Evolutionary conservation across 306 rosid genomes (phyloP).

Genomic region (Fagus sylvatica): DNA sequence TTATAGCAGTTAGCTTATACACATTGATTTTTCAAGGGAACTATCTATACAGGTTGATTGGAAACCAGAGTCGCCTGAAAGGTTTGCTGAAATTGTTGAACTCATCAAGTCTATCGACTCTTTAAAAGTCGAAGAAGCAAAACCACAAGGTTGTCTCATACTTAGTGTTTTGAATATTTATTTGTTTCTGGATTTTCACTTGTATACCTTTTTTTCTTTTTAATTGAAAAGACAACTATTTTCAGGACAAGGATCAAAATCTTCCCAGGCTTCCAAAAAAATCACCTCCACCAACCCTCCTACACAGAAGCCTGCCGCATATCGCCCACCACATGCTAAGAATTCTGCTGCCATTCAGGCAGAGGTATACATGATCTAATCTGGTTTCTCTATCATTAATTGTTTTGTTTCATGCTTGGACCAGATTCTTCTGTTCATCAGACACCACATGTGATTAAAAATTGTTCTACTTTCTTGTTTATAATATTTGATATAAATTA

Average conservation of each 20-base stretch:
- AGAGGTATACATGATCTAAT: slow-evolving; percentile 50
- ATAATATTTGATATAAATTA: not conserved
- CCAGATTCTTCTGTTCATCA: not conserved
- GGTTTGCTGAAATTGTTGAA: slow-evolving; percentile 63
- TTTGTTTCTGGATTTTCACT: slow-evolving; percentile 8
- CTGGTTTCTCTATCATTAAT: slow-evolving; percentile 1
- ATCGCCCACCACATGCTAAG: slow-evolving; percentile 93
- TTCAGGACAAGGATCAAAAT: slow-evolving; percentile 66
- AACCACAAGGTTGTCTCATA: slow-evolving; percentile 59
- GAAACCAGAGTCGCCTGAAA: slow-evolving; percentile 80
- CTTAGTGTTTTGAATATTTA: slow-evolving; percentile 9
- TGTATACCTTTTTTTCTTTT: slow-evolving; percentile 2
- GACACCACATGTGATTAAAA: not conserved
- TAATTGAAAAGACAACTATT: slow-evolving; percentile 24
- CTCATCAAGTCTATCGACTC: slow-evolving; percentile 60
- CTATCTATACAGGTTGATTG: slow-evolving; percentile 71
- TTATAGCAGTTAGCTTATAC: not conserved
- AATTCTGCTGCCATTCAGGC: slow-evolving; percentile 79
- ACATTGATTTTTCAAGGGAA: slow-evolving; percentile 13
- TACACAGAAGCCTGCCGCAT: slow-evolving; percentile 82
- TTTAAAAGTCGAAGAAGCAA: slow-evolving; percentile 57
- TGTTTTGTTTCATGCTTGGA: not conserved
- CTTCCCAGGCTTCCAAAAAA: slow-evolving; percentile 44
- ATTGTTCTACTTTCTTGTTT: not conserved
- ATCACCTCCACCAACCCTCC: slow-evolving; percentile 44